Percentiles rank a stretch among this genome's conserved stretches.
These are phyloP conservation scores for Apiospora arundinis DNA, from an alignment of 2,329 filamentous ascomycete genomes.

Conservation along the genomic window DNA sequence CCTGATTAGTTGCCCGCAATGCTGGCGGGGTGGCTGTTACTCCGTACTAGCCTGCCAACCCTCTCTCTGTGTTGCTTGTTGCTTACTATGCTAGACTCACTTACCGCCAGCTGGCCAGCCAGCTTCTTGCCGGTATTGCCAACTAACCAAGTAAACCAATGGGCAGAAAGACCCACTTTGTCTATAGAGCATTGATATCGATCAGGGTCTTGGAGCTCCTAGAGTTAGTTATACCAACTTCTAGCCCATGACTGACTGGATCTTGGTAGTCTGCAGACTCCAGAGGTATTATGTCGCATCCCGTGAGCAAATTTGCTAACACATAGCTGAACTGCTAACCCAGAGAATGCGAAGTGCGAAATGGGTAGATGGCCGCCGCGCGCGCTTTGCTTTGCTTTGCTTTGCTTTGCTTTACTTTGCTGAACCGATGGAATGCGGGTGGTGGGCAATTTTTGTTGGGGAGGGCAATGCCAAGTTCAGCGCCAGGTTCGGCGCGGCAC, in stretches of 20 bases:
- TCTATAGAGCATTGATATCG: background rate
- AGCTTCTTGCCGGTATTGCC: background rate
- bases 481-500: background rate
- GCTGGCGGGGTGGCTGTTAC: background rate
- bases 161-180: background rate
- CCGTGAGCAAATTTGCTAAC: background rate
- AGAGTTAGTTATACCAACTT: background rate
- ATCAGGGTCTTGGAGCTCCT: too few relatives aligned
- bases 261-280: background rate
- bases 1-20: background rate
- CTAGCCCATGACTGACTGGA: background rate
- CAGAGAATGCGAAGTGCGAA: background rate
- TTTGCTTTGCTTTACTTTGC: background rate
- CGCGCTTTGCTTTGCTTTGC: background rate
- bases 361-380: background rate
- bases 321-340: background rate
- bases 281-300: background rate
- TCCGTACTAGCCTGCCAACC: too few relatives aligned
- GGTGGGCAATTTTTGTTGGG: background rate
- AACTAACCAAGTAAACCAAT: background rate
- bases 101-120: background rate
- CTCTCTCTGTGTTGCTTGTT: background rate
- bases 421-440: constrained; percentile 12
- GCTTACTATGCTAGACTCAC: background rate
- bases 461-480: background rate